Conservation (phyloP, 495 filamentous ascomycete genomes). For the Daldinia caldariorum region DNA sequence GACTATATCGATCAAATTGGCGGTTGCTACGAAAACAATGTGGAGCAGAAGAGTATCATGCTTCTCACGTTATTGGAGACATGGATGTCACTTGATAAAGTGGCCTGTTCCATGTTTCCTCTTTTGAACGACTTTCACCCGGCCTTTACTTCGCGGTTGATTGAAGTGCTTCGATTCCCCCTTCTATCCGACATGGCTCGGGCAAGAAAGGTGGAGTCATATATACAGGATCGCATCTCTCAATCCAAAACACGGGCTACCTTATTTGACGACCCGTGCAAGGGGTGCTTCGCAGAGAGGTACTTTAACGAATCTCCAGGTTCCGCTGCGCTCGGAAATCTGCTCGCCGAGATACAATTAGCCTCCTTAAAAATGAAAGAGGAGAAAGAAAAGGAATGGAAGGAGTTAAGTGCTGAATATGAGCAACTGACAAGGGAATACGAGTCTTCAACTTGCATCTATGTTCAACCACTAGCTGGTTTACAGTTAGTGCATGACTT, state of each 20-base stretch:
- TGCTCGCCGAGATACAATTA: constrained; percentile 50
- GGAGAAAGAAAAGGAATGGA: constrained; percentile 56
- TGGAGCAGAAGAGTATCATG: constrained; percentile 56
- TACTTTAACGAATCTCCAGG: constrained; percentile 54
- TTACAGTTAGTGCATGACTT: constrained; percentile 29
- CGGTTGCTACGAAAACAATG: constrained; percentile 57
- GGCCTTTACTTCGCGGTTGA: constrained; percentile 51
- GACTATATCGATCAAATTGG: constrained; percentile 50
- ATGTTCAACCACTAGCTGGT: constrained; percentile 15
- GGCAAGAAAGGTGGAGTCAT: constrained; percentile 55
- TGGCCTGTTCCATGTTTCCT: constrained; percentile 46
- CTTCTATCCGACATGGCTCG: constrained; percentile 54
- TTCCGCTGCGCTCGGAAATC: constrained; percentile 33
- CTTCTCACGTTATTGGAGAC: constrained; percentile 55
- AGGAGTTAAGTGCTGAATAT: constrained; percentile 49
- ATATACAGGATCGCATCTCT: constrained; percentile 51
- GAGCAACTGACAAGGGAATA: constrained; percentile 52
- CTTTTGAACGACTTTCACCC: constrained; percentile 54
- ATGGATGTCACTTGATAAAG: constrained; percentile 55
- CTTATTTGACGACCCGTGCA: constrained; percentile 57
- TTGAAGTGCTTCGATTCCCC: constrained; percentile 60
- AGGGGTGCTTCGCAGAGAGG: constrained; percentile 58
- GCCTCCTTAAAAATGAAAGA: constrained; percentile 32
- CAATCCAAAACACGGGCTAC: constrained; percentile 40
- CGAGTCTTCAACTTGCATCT: constrained; percentile 46